Evolutionary conservation across 2,329 filamentous ascomycete species (phyloP).

Genomic region (Claviceps digitariae): DNA sequence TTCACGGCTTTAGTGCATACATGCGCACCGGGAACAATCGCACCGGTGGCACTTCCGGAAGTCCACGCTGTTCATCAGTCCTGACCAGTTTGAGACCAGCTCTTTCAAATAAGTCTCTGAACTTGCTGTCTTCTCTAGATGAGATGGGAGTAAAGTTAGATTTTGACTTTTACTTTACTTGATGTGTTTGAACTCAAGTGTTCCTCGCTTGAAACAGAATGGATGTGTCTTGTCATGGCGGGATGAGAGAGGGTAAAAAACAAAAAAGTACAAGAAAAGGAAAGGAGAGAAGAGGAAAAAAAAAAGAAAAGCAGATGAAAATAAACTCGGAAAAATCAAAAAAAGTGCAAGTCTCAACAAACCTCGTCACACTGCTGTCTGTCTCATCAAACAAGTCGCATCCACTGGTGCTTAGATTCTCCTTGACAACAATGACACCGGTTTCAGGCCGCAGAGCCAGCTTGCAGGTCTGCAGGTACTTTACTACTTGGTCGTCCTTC

Average conservation of each 20-base stretch:
- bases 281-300: not conserved
- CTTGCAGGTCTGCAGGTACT: slow-evolving; percentile 51
- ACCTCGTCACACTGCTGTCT: slow-evolving; percentile 67
- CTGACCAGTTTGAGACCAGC: slow-evolving; percentile 56
- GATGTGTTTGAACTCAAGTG: not conserved
- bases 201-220: too few species aligned
- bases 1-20: slow-evolving; percentile 54
- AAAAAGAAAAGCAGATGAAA: not conserved
- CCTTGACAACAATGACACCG: slow-evolving; percentile 31
- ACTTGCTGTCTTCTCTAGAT: slow-evolving; percentile 55
- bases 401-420: slow-evolving; percentile 51
- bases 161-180: not conserved
- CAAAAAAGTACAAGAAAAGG: not conserved
- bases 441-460: slow-evolving; percentile 18
- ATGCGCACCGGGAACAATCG: slow-evolving; percentile 58
- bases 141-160: not conserved
- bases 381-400: slow-evolving; percentile 60
- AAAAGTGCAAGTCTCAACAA: slow-evolving; percentile 7
- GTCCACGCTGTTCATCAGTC: slow-evolving; percentile 59
- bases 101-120: slow-evolving; percentile 51
- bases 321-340: not conserved
- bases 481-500: slow-evolving; percentile 57
- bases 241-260: not conserved
- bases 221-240: not conserved
- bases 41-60: slow-evolving; percentile 38